Evolutionary conservation across 352 stramenopile genomes (phyloP).

Genomic region (Phytopythium oedochilum): DNA sequence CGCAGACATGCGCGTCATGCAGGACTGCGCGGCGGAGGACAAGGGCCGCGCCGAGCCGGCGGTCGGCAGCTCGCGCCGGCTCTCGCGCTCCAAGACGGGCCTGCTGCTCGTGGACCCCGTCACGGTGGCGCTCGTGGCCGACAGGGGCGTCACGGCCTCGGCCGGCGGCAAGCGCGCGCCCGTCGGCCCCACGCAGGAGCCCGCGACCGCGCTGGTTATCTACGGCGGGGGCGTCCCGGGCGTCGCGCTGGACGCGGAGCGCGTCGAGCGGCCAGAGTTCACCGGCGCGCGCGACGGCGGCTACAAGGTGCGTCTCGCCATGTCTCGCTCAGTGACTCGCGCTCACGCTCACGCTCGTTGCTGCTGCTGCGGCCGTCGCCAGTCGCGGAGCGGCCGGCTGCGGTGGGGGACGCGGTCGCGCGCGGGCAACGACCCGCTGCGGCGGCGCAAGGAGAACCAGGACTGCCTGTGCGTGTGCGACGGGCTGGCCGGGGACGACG

Average conservation of each 20-base stretch:
- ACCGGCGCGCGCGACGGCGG: conserved; percentile 46
- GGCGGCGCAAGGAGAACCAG: conserved; percentile 84
- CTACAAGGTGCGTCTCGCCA: conserved; percentile 34
- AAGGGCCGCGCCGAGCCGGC: conserved; percentile 2
- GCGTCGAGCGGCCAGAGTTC: conserved; percentile 56
- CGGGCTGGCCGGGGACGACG: conserved; percentile 31
- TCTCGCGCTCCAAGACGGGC: conserved; percentile 37
- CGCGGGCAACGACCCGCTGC: conserved; percentile 66
- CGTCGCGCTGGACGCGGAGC: conserved; percentile 49
- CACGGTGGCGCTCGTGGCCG: conserved; percentile 12
- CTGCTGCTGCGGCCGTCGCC: too few species aligned
- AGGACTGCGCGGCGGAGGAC: conserved; percentile 11
- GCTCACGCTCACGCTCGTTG: too few species aligned
- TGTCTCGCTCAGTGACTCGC: not conserved
- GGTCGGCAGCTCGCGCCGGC: conserved; percentile 9
- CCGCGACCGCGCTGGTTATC: conserved; percentile 9
- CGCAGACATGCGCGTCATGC: conserved; percentile 21
- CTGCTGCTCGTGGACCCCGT: conserved; percentile 23
- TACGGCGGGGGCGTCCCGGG: conserved; percentile 70
- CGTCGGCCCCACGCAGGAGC: conserved; percentile 2
- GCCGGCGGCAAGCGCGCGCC: conserved; percentile 1
- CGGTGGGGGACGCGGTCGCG: conserved; percentile 51
- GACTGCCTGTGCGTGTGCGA: conserved; percentile 68
- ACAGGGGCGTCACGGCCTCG: conserved; percentile 7
- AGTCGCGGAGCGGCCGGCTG: conserved; percentile 36